These are phyloP conservation scores for Debaryomyces maramus DNA, from an alignment of 805 yeast species.

Conservation along the genomic window DNA sequence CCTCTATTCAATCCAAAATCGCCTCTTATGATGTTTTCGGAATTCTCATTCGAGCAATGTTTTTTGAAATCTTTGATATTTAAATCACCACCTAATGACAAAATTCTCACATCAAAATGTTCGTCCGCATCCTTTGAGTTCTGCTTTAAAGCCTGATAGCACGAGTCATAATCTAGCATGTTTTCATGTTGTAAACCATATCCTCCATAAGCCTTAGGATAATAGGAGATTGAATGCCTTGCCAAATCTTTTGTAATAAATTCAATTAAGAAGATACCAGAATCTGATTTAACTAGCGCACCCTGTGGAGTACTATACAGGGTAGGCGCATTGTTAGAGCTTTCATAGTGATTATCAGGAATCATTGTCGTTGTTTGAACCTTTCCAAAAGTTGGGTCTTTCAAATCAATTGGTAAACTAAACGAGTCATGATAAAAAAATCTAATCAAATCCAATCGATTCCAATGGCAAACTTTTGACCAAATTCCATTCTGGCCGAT, in stretches of 20 bases:
- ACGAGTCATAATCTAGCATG: constrained; percentile 45
- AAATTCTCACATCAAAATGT: constrained; percentile 51
- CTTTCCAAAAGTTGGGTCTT: constrained; percentile 41
- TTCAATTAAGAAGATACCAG: constrained; percentile 79
- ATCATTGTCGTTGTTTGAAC: constrained; percentile 31
- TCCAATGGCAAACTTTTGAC: constrained; percentile 81
- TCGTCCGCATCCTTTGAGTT: constrained; percentile 24
- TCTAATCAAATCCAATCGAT: constrained; percentile 73
- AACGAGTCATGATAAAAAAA: constrained; percentile 82
- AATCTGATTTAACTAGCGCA: constrained; percentile 45
- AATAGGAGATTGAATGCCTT: constrained; percentile 58
- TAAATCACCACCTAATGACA: constrained; percentile 63
- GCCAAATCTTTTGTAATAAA: constrained; percentile 58
- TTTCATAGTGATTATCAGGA: constrained; percentile 17
- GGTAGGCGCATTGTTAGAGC: constrained; percentile 19
- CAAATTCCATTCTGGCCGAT: constrained; percentile 39
- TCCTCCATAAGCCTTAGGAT: constrained; percentile 58
- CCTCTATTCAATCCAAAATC: constrained; percentile 49
- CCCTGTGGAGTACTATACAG: constrained; percentile 22
- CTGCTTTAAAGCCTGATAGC: constrained; percentile 29
- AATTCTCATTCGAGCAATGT: constrained; percentile 21
- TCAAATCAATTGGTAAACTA: constrained; percentile 61
- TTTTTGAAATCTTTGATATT: constrained; percentile 51
- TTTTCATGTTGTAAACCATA: constrained; percentile 58
- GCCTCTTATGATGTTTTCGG: constrained; percentile 18